Base-by-base conservation (phyloP, 192 early-diverging fungal genomes). In the Coemansia sp. region DNA sequence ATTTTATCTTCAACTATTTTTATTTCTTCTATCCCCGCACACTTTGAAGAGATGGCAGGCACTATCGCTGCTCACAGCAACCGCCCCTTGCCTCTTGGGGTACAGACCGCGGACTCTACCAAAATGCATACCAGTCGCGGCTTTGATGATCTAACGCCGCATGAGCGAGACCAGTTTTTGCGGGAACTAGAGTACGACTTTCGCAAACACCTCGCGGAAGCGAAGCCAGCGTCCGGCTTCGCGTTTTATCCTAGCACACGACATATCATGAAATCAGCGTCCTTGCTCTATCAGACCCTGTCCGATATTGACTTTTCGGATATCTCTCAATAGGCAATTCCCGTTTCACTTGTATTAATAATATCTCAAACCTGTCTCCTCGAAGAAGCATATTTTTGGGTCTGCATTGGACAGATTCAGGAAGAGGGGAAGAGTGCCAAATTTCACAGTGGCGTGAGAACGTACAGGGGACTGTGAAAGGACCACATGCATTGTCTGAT, bases 261-360 rank as follows among this genome's bases (percentile, higher is more conserved):
- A n/a, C 25, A 43, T 18, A 45, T 61, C 38, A 61, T 61, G 60
- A 42, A 28, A 10, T 39, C 60, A 8, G 25, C 43, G 16, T 45
- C 39, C 0, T 39, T 25, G 25, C 60, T 61, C 11, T 43, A 61
- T 26, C 60, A 33, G 25, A 61, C 60, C 1, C 39, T 61, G 3
- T 36, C 42, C 16, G 60, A 61, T 0, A 61, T 61, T 31, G 60
- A 61, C 42, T 61, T 61, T 43, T 43, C 60, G 3, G 60, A 43
- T 38, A 61, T 61, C 10, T 50, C 23, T 13, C 13, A 26, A 25
- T 50, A 50, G 48, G 23, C 2, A 21, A 18, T 11, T 2, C 23
- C 13, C 26, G 1, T 8, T 25, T 14, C 47, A 3, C 21, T 14
- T 50, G 2, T 50, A 3, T 26, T 14, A 25, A 7, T 14, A 25